Base-by-base conservation (phyloP, 257 asterid species). In the Petunia axillaris region DNA sequence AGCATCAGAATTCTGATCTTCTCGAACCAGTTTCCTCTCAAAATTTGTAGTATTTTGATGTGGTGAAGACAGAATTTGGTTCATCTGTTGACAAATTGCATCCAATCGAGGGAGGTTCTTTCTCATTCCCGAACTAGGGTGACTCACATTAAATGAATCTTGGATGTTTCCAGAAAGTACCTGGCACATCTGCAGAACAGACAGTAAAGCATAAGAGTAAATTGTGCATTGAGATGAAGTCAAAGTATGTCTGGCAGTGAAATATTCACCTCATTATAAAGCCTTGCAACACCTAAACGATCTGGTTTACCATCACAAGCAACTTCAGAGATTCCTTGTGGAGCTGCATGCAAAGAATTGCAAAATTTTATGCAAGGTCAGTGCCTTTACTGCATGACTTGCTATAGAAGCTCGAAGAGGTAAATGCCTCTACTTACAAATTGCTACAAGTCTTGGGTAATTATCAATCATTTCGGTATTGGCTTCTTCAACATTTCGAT, bases 251-350 rank as follows among this genome's bases (percentile, higher is more conserved):
- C 62, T 78, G 41, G 7, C 35, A 15, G 25, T 35, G 67, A 62
- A 78, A 25, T 64, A 80, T 13, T 36, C 39, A 93, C 99, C 98
- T 91, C 94, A 79, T 95, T 95, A 76, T 88, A 95, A 65, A 91
- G 87, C 82, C 88, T 87, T 79, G 92, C 94, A 86, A 93, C 79
- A 77, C 86, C 91, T 81, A 91, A 75, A 15, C 93, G 94, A 78
- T 88, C 90, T 36, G 89, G 82, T 38, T 85, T 87, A 65, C 78
- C 80, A 84, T 93, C 98, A 84, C 89, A 88, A 63, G 96, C 93
- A 79, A 83, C 84, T 40, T 84, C 88, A 48, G 84, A 68, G 25
- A 91, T 87, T 81, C 90, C 97, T 81, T 88, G 91, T 2, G 93
- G 74, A 82, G 97, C 99, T 95, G 97, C 84, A 84, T 46, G 25